A percentile compares a stretch with the other conserved stretches of the same genome.
Conservation (phyloP, 2,329 filamentous ascomycete species). For the Pseudogymnoascus sp. region DNA sequence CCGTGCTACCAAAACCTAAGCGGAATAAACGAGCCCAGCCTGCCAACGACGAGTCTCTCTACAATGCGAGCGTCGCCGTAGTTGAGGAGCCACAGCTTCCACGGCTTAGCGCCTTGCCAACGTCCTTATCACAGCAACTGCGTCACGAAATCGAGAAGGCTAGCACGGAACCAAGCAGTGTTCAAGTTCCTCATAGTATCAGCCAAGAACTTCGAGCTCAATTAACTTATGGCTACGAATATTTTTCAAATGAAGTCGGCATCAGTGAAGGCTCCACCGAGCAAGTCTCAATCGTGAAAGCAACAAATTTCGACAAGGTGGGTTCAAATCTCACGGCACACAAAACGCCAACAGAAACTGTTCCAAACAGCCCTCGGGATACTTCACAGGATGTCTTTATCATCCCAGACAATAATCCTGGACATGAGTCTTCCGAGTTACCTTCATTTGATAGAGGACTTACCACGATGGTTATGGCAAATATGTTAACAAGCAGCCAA, state of each 20-base stretch:
- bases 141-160: background rate
- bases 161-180: background rate
- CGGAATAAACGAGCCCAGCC: conserved; percentile 9
- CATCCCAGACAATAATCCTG: background rate
- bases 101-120: background rate
- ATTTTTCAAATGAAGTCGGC: background rate
- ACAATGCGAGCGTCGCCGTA: background rate
- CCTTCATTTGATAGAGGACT: conserved; percentile 7
- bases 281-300: background rate
- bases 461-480: background rate
- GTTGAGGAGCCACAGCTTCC: background rate
- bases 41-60: background rate
- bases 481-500: conserved; percentile 13
- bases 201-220: conserved; percentile 8
- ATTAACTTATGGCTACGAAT: background rate
- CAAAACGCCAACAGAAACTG: background rate
- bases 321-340: background rate
- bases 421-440: background rate
- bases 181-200: conserved; percentile 14
- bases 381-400: background rate
- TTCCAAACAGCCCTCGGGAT: background rate
- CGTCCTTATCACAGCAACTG: background rate
- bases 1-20: conserved; percentile 14
- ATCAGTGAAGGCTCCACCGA: conserved; percentile 1
- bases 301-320: background rate